These are phyloP conservation scores for Fusarium dimerum DNA, from an alignment of 2,329 filamentous ascomycete genomes.

Conservation along the genomic window DNA sequence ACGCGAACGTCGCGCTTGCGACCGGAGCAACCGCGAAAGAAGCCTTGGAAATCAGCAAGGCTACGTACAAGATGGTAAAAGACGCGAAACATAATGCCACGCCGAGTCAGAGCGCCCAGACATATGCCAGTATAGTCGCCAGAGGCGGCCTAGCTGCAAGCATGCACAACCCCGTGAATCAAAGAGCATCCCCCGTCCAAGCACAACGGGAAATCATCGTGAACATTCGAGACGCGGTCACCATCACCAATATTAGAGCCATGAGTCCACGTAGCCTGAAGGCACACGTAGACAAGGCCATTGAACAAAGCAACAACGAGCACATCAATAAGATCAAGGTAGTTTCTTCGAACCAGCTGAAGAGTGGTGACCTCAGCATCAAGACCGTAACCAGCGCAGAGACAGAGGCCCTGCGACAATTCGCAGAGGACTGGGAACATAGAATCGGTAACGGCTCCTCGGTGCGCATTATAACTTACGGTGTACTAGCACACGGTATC, in stretches of 20 bases:
- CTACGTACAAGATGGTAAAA: neutral
- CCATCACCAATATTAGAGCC: neutral
- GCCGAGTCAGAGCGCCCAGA: no score
- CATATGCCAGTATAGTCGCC: no score
- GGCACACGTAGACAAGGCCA: constrained; percentile 4
- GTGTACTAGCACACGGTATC: constrained; percentile 1
- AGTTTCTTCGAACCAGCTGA: constrained; percentile 4
- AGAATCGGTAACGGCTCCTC: neutral
- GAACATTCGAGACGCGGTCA: constrained; percentile 3
- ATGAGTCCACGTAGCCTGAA: constrained; percentile 4
- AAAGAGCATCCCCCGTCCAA: neutral
- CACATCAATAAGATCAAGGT: constrained; percentile 4
- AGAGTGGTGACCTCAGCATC: constrained; percentile 6
- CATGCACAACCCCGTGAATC: neutral
- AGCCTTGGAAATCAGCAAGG: no score
- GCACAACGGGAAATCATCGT: neutral
- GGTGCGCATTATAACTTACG: neutral
- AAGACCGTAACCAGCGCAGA: constrained; percentile 1
- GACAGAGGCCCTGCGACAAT: neutral
- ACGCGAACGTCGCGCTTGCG: no score
- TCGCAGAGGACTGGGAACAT: neutral
- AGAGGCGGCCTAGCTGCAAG: neutral
- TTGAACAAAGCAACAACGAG: constrained; percentile 7
- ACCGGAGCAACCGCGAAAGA: no score
- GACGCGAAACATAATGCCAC: neutral